These are phyloP conservation scores for Pterocarpus macrocarpus DNA, from an alignment of 306 rosid genomes.

Conservation along the genomic window DNA sequence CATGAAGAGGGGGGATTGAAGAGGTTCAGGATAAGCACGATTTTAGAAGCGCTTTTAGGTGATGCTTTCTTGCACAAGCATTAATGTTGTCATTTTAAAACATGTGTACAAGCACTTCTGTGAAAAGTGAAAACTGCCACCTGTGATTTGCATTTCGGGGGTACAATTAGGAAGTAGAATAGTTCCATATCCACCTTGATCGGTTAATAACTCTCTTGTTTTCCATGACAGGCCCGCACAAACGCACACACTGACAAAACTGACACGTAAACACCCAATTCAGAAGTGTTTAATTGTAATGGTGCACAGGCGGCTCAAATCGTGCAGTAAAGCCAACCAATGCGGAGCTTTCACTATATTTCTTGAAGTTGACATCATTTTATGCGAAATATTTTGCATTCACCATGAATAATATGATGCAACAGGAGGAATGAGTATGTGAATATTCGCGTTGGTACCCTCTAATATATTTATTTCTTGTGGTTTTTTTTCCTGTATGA, in stretches of 20 bases:
- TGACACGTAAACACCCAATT: conserved; percentile 41
- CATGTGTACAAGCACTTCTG: conserved; percentile 31
- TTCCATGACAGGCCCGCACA: neutral
- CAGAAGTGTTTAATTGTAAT: conserved; percentile 33
- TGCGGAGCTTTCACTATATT: conserved; percentile 34
- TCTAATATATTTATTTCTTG: neutral
- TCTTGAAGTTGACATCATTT: conserved; percentile 32
- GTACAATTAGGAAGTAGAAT: conserved; percentile 38
- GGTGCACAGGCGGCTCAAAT: conserved; percentile 43
- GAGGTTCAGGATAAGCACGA: conserved; percentile 6
- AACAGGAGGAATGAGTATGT: conserved; percentile 28
- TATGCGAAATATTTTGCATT: conserved; percentile 2
- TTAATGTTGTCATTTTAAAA: conserved; percentile 11
- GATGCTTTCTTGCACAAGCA: conserved; percentile 30
- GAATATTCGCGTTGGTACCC: conserved; percentile 41
- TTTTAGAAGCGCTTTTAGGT: conserved; percentile 40
- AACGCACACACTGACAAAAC: neutral
- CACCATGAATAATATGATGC: neutral
- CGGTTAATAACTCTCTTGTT: conserved; percentile 31
- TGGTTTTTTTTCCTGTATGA: neutral
- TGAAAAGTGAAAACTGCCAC: conserved; percentile 38
- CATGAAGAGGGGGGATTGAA: neutral
- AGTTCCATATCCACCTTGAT: conserved; percentile 57
- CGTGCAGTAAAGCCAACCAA: conserved; percentile 15
- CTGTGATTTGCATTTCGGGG: conserved; percentile 20